Conservation (phyloP, 345 rosid genomes). For the Aurinia saxatilis region DNA sequence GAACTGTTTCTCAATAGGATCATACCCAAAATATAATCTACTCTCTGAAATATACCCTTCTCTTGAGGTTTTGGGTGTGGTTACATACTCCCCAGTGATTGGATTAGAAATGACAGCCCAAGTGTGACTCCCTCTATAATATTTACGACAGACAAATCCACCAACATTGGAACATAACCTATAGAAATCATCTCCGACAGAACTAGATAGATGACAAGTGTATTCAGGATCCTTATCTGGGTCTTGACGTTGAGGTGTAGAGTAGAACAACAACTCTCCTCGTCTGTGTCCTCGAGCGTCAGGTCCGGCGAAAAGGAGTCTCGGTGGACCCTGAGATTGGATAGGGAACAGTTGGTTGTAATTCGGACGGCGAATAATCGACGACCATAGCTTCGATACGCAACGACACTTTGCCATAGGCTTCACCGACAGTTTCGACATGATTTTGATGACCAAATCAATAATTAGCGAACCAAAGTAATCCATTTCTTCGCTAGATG, state of each 20-base stretch:
- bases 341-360: background rate
- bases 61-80: background rate
- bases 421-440: background rate
- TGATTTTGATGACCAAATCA: background rate
- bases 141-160: background rate
- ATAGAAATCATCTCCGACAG: background rate
- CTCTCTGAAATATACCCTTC: too few relatives aligned
- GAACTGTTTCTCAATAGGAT: background rate
- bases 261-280: background rate
- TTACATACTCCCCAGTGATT: background rate
- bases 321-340: background rate
- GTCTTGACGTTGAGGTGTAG: background rate
- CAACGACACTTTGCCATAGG: background rate
- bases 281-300: fast-evolving
- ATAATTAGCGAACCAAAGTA: background rate
- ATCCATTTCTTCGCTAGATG: too few relatives aligned
- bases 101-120: background rate
- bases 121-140: too few relatives aligned
- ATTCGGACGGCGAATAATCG: background rate
- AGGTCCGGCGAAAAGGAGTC: background rate
- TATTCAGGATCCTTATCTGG: background rate
- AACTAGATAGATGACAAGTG: background rate
- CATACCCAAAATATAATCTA: background rate
- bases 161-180: background rate
- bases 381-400: background rate